phyloP scores from a whole-genome alignment of 129 eudicot genomes.

The sunflower (Helianthus annuus) region DNA sequence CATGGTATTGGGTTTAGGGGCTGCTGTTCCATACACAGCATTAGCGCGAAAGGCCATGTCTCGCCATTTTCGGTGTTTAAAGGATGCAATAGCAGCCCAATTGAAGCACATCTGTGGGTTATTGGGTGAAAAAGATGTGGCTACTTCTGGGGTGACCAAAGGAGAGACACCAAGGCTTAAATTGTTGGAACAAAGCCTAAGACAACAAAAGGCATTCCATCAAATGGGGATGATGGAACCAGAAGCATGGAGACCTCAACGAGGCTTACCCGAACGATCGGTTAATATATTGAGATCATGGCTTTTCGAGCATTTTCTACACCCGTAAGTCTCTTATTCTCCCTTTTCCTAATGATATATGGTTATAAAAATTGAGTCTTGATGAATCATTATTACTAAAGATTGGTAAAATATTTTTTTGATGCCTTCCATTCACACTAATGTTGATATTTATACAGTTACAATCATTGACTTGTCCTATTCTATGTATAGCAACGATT shows the following conservation, averaged over 20 bases:
- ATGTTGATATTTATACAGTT: too few species aligned
- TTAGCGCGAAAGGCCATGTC: constrained; percentile 92
- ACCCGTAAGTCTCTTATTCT: constrained; percentile 66
- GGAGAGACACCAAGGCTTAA: constrained; percentile 91
- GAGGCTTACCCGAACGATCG: constrained; percentile 95
- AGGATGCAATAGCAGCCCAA: constrained; percentile 67
- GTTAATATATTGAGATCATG: constrained; percentile 94
- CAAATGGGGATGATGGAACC: constrained; percentile 99
- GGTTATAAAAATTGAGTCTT: constrained; percentile 20
- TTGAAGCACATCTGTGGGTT: constrained; percentile 69
- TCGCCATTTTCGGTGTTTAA: constrained; percentile 76
- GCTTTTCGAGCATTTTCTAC: constrained; percentile 98
- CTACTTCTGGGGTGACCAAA: constrained; percentile 74
- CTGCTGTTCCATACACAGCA: constrained; percentile 78
- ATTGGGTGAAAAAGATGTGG: constrained; percentile 85
- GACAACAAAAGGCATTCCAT: constrained; percentile 88
- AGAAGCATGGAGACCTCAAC: constrained; percentile 98
- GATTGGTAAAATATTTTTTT: too few species aligned
- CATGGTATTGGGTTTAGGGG: constrained; percentile 75
- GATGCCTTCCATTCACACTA: too few species aligned
- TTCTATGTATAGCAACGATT: too few species aligned
- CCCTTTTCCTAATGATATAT: constrained; percentile 6
- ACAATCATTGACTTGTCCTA: too few species aligned
- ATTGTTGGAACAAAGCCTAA: constrained; percentile 73
- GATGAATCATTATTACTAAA: constrained; percentile 21